Base-by-base conservation (phyloP, 495 filamentous ascomycete species). In the Talaromyces liani region DNA sequence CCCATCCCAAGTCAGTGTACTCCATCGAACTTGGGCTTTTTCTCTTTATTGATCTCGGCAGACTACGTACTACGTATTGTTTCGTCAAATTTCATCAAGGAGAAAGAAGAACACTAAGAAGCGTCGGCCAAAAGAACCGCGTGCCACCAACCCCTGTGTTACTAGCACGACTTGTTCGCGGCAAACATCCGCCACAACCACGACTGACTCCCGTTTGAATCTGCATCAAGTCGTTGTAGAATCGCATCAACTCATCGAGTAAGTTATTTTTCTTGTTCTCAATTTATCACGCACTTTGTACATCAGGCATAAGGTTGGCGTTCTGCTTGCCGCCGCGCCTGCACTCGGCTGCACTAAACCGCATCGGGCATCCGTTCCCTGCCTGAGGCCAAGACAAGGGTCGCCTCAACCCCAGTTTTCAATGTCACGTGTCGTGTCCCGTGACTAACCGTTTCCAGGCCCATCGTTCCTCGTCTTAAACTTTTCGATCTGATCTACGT, bases 381-480 rank as follows among this genome's bases (percentile, higher is more conserved):
- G 51, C 51, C 51, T 55, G 51, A 29, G 51, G 25, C 20, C 51
- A 14, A 49, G 39, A 45, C 39, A 45, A 18, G 10, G 16, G 57
- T 41, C 45, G 22, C 39, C 60, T 34, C 22, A 14, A 29, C 60
- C 60, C 45, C 39, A 51, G 39, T 33, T 49, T 62, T 62, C 39
- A 54, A 53, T 29, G 47, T 62, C 60, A 62, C 60, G 60, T 62
- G 60, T 9, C 39, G 16, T 7, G 45, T 62, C 60, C 60, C 60
- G 60, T 62, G 45, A 62, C 45, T 49, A 33, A 27, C 58, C 47
- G 60, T 18, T 22, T 62, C 39, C 12, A 39, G 45, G 9, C 59
- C 60, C 54, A 62, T 60, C 24, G 58, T 41, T 60, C 24, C 8
- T 41, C 58, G 18, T 36, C 34, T 12, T 60, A 8, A 36, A 24